These are phyloP conservation scores for Chytriomyces hyalinus DNA, from an alignment of 192 early-diverging fungal species.

Conservation along the genomic window DNA sequence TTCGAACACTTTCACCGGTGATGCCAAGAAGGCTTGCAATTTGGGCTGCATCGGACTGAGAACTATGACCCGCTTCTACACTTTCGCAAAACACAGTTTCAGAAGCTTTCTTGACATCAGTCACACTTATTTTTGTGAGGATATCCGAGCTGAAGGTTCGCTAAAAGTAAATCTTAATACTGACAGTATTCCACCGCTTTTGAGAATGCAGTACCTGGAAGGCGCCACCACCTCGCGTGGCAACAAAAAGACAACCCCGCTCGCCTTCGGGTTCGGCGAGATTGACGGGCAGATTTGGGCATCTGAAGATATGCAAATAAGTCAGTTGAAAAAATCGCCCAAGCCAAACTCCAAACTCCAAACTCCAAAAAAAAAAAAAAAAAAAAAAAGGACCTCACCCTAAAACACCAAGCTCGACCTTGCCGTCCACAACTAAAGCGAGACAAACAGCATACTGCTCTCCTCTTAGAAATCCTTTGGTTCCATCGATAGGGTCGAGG, in stretches of 20 bases:
- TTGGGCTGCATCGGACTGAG: conserved; percentile 76
- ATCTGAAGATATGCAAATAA: conserved; percentile 31
- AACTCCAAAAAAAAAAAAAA: too few relatives aligned
- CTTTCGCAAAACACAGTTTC: conserved; percentile 92
- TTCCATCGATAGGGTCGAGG: conserved; percentile 81
- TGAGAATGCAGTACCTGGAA: conserved; percentile 69
- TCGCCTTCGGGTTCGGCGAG: conserved; percentile 62
- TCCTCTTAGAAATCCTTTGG: conserved; percentile 96
- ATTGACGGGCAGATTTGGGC: conserved; percentile 64
- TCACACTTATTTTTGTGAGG: conserved; percentile 72
- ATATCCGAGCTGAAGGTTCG: conserved; percentile 51
- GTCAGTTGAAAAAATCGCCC: too few relatives aligned
- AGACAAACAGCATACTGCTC: conserved; percentile 98
- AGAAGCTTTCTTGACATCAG: conserved; percentile 54
- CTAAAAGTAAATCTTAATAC: conserved; percentile 36
- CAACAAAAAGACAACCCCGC: conserved; percentile 83
- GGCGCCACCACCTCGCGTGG: conserved; percentile 88
- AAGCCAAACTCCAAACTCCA: too few relatives aligned
- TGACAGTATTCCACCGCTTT: too few relatives aligned
- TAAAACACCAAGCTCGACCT: conserved; percentile 87
- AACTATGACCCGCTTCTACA: conserved; percentile 89
- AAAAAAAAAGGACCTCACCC: conserved; percentile 45
- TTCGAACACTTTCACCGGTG: conserved; percentile 72
- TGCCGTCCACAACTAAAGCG: conserved; percentile 86
- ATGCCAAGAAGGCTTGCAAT: conserved; percentile 83